phyloP scores from a whole-genome alignment of 305 asterid species.

The Withania somnifera region DNA sequence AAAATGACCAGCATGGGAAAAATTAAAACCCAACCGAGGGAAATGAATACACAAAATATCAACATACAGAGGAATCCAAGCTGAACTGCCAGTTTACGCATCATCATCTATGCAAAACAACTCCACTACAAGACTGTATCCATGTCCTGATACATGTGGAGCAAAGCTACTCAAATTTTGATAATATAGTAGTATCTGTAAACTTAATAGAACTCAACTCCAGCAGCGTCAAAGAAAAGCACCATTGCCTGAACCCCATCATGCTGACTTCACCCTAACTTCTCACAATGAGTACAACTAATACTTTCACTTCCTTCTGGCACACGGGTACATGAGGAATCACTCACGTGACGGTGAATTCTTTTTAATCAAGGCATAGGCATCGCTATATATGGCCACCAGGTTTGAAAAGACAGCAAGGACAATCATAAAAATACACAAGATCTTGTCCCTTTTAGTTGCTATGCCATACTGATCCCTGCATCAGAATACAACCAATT shows the following conservation, averaged over 20 bases:
- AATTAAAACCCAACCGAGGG: background rate
- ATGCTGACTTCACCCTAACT: constrained; percentile 9
- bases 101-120: background rate
- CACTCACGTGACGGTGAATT: constrained; percentile 40
- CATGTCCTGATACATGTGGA: constrained; percentile 15
- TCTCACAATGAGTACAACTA: constrained; percentile 5
- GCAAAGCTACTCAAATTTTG: constrained; percentile 27
- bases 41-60: background rate
- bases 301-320: background rate
- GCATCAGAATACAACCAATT: constrained; percentile 10
- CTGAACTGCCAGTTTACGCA: background rate
- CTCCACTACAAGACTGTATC: background rate
- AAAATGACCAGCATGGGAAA: background rate
- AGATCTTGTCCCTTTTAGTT: constrained; percentile 43
- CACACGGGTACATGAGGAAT: constrained; percentile 7
- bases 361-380: constrained; percentile 64
- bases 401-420: constrained; percentile 67
- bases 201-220: background rate
- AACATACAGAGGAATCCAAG: background rate
- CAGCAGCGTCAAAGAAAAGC: background rate
- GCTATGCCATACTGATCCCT: constrained; percentile 75
- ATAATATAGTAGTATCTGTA: constrained; percentile 18
- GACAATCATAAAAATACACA: constrained; percentile 49
- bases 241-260: background rate
- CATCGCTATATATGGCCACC: constrained; percentile 74